Conservation (phyloP, 2,329 filamentous ascomycete genomes). For the Colletotrichum sp. region DNA sequence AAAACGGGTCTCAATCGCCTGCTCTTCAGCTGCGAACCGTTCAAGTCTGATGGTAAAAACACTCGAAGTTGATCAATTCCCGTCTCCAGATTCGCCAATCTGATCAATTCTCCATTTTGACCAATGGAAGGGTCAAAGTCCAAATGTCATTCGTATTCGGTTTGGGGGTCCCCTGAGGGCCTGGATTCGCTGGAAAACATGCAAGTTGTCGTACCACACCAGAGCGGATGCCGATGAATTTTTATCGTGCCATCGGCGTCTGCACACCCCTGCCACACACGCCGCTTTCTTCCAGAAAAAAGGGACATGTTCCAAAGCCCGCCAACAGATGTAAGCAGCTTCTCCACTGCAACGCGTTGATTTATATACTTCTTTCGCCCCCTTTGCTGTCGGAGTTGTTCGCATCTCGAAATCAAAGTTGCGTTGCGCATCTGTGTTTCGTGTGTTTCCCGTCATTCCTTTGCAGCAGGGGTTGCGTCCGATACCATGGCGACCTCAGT, state of each 20-base stretch:
- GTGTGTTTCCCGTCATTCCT: not conserved
- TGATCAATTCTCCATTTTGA: not conserved
- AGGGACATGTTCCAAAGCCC: conserved; percentile 10
- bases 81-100: conserved; percentile 9
- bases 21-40: not conserved
- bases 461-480: not conserved
- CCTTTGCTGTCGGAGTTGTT: not conserved
- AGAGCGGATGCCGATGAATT: conserved; percentile 16
- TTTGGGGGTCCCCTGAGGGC: not conserved
- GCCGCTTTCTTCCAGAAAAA: not conserved
- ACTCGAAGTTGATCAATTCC: not conserved
- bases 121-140: not conserved
- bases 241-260: conserved; percentile 17
- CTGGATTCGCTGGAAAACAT: conserved; percentile 1
- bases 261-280: conserved; percentile 2
- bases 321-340: not conserved
- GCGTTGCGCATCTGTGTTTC: not conserved
- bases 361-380: not conserved
- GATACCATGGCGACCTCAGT: conserved; percentile 4
- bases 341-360: not conserved
- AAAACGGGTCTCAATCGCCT: not conserved
- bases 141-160: conserved; percentile 16
- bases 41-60: not conserved
- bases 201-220: conserved; percentile 10
- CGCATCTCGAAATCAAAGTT: not conserved